These are phyloP conservation scores for Botrytis fabae DNA, from an alignment of 2,329 filamentous ascomycete genomes.

Conservation along the genomic window DNA sequence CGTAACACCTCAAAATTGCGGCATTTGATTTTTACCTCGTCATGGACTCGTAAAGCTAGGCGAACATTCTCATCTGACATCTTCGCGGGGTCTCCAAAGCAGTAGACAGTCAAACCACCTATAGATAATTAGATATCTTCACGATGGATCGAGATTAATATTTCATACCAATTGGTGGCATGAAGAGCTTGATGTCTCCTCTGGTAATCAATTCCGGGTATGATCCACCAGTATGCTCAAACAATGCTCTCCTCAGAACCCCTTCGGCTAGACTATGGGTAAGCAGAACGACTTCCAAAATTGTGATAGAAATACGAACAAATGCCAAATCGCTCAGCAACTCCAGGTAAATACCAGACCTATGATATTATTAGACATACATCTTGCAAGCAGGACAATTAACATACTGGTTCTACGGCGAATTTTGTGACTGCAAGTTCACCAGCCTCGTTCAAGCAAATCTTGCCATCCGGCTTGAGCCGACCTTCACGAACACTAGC, in stretches of 20 bases:
- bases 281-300: constrained; percentile 48
- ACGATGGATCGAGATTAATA: constrained; percentile 56
- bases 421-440: constrained; percentile 95
- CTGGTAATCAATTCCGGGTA: constrained; percentile 97
- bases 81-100: constrained; percentile 91
- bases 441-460: constrained; percentile 79
- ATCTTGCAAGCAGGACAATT: constrained; percentile 68
- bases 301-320: constrained; percentile 25
- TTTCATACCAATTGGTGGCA: constrained; percentile 91
- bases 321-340: constrained; percentile 91
- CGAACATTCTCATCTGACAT: constrained; percentile 83
- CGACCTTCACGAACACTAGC: constrained; percentile 80
- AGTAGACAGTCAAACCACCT: constrained; percentile 85
- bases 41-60: constrained; percentile 81
- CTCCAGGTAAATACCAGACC: constrained; percentile 82
- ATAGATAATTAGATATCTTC: constrained; percentile 23
- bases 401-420: constrained; percentile 83
- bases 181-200: constrained; percentile 89
- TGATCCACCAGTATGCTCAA: constrained; percentile 93
- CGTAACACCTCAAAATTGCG: constrained; percentile 15
- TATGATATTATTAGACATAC: constrained; percentile 17
- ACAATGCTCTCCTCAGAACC: constrained; percentile 79
- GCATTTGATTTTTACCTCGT: constrained; percentile 45
- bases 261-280: constrained; percentile 84
- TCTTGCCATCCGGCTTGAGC: constrained; percentile 77